A percentile compares a stretch with the other conserved stretches of the same genome.
Conservation (phyloP, 441 rosid genomes). For the Populus hybrid region DNA sequence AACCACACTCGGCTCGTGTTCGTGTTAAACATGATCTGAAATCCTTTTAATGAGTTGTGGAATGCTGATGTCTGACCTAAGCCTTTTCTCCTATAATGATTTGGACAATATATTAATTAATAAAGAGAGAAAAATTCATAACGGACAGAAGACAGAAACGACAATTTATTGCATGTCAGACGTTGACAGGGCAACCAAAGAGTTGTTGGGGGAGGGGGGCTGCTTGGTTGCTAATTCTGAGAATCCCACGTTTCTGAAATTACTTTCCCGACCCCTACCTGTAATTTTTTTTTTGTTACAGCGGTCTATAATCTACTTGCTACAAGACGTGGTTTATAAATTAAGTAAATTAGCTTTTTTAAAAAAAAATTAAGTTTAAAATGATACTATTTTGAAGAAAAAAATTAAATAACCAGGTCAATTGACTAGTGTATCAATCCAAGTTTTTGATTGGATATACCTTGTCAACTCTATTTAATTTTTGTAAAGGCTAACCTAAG, state of each 20-base stretch:
- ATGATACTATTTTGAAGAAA: too few relatives aligned
- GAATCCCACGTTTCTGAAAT: conserved; percentile 9
- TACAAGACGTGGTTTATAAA: too few relatives aligned
- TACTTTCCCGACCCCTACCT: background rate
- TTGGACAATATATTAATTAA: background rate
- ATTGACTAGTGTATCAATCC: background rate
- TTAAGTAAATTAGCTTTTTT: too few relatives aligned
- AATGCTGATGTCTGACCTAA: conserved; percentile 27
- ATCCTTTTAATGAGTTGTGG: conserved; percentile 25
- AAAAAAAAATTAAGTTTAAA: too few relatives aligned
- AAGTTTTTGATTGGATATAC: background rate
- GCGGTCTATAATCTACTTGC: background rate
- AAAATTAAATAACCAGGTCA: too few relatives aligned
- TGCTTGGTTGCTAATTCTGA: conserved; percentile 17
- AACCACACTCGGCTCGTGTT: conserved; percentile 15
- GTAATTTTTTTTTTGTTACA: background rate
- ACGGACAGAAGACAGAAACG: conserved; percentile 24
- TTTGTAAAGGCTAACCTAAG: background rate
- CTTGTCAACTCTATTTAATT: background rate
- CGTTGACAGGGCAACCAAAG: conserved; percentile 44
- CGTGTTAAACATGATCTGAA: conserved; percentile 15
- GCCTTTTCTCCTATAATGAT: background rate
- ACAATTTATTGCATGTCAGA: conserved; percentile 31
- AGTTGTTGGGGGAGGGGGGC: conserved; percentile 37
- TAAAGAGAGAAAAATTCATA: conserved; percentile 2